A percentile compares a stretch with the other conserved stretches of the same genome.
Conservation (phyloP, 2,329 filamentous ascomycete species). For the Monosporascus ibericus region DNA sequence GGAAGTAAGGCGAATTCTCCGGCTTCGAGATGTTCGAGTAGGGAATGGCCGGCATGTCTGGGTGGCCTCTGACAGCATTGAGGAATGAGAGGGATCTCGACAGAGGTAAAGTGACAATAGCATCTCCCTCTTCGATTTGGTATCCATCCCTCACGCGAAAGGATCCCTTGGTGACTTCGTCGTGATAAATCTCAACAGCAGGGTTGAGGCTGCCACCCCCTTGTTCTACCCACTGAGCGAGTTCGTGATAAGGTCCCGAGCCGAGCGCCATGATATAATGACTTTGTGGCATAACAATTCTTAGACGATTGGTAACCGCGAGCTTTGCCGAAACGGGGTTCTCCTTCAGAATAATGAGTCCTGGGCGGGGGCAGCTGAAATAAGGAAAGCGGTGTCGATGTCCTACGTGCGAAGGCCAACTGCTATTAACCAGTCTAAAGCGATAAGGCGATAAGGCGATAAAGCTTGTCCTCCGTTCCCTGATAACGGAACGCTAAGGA, state of each 20-base stretch:
- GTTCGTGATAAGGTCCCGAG: constrained; percentile 24
- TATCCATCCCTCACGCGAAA: constrained; percentile 40
- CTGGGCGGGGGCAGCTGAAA: no score
- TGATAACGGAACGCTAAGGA: no score
- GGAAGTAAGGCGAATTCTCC: constrained; percentile 31
- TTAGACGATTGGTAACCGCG: no score
- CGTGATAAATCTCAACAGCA: constrained; percentile 45
- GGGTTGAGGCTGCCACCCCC: constrained; percentile 45
- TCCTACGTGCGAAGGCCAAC: no score
- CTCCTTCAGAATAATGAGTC: no score
- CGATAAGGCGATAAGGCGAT: no score
- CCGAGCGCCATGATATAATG: constrained; percentile 10
- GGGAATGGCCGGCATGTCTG: constrained; percentile 13
- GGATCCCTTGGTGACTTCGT: constrained; percentile 45
- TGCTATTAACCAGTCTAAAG: no score
- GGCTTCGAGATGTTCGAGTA: constrained; percentile 4
- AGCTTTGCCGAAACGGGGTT: no score
- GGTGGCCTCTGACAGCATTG: constrained; percentile 39
- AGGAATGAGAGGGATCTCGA: constrained; percentile 52
- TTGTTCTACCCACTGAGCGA: constrained; percentile 42
- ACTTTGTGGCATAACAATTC: no score
- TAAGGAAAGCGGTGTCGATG: no score
- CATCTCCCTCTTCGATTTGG: constrained; percentile 29
- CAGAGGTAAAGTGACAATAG: constrained; percentile 48
- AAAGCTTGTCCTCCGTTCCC: no score